These are phyloP conservation scores for Scheffersomyces lignosus DNA, from an alignment of 805 yeast genomes.

Conservation along the genomic window DNA sequence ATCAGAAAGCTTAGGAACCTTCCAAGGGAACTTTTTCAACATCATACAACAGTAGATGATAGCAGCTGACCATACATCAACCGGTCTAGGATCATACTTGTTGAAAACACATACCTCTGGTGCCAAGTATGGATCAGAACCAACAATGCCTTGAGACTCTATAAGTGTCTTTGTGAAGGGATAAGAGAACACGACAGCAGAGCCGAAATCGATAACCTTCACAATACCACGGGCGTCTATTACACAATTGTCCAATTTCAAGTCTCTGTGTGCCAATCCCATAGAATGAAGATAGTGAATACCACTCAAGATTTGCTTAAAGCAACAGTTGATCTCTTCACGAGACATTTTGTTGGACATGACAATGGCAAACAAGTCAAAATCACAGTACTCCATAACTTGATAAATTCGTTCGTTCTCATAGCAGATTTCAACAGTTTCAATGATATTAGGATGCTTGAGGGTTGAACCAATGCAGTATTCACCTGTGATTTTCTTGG, in stretches of 20 bases:
- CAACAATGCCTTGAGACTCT: slow-evolving; percentile 82
- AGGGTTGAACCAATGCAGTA: slow-evolving; percentile 91
- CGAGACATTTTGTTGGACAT: slow-evolving; percentile 87
- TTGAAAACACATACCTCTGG: slow-evolving; percentile 87
- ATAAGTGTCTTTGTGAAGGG: slow-evolving; percentile 74
- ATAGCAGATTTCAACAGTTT: slow-evolving; percentile 87
- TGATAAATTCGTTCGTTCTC: slow-evolving; percentile 85
- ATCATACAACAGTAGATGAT: slow-evolving; percentile 92
- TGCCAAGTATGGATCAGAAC: slow-evolving; percentile 86
- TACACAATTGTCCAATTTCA: slow-evolving; percentile 91
- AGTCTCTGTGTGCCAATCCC: slow-evolving; percentile 89
- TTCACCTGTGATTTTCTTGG: slow-evolving; percentile 90
- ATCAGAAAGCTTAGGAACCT: slow-evolving; percentile 80
- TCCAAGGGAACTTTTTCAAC: slow-evolving; percentile 91
- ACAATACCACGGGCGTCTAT: slow-evolving; percentile 80
- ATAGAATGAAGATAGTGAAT: slow-evolving; percentile 76
- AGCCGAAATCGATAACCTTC: slow-evolving; percentile 89
- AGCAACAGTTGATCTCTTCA: slow-evolving; percentile 83
- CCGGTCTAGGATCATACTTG: slow-evolving; percentile 88
- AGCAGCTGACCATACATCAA: slow-evolving; percentile 92
- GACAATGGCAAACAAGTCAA: slow-evolving; percentile 88
- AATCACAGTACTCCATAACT: slow-evolving; percentile 94
- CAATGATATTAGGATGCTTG: slow-evolving; percentile 86
- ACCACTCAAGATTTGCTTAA: slow-evolving; percentile 82
- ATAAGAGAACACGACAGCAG: slow-evolving; percentile 87